Conservation (phyloP, 192 early-diverging fungal genomes). For the Coemansia sp. region DNA sequence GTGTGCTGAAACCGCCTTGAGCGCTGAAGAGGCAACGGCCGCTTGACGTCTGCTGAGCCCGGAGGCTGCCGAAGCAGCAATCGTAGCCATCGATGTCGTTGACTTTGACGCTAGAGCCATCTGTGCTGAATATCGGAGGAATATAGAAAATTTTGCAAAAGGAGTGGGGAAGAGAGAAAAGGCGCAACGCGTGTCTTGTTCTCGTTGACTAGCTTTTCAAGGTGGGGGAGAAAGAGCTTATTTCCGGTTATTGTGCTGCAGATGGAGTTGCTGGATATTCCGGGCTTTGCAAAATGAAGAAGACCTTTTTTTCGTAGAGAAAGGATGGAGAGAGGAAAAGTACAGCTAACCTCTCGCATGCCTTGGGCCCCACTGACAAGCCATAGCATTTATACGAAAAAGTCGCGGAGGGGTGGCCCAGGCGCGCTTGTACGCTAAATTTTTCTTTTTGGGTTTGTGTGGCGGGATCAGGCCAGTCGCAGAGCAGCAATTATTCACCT, state of each 20-base stretch:
- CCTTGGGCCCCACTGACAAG: background rate
- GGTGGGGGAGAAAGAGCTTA: background rate
- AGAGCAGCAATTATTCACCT: background rate
- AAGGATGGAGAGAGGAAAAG: background rate
- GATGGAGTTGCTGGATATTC: background rate
- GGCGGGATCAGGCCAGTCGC: conserved; percentile 1
- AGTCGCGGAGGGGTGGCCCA: background rate
- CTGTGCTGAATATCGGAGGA: conserved; percentile 4
- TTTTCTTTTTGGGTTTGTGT: background rate
- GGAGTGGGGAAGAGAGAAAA: background rate
- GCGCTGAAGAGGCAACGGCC: conserved; percentile 23
- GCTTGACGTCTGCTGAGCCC: conserved; percentile 17
- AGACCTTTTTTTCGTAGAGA: background rate
- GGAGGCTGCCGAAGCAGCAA: conserved; percentile 33
- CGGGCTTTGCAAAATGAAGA: background rate
- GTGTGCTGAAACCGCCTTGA: conserved; percentile 22
- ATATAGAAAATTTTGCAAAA: conserved; percentile 4
- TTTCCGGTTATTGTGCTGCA: background rate
- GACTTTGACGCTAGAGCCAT: conserved; percentile 43
- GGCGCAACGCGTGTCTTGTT: background rate
- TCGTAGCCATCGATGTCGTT: conserved; percentile 35
- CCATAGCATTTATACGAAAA: background rate
- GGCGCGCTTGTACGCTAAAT: background rate
- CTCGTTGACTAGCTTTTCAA: background rate
- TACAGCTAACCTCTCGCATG: background rate